Base-by-base conservation (phyloP, 2,329 filamentous ascomycete genomes). In the Phaeomoniella chlamydospora region DNA sequence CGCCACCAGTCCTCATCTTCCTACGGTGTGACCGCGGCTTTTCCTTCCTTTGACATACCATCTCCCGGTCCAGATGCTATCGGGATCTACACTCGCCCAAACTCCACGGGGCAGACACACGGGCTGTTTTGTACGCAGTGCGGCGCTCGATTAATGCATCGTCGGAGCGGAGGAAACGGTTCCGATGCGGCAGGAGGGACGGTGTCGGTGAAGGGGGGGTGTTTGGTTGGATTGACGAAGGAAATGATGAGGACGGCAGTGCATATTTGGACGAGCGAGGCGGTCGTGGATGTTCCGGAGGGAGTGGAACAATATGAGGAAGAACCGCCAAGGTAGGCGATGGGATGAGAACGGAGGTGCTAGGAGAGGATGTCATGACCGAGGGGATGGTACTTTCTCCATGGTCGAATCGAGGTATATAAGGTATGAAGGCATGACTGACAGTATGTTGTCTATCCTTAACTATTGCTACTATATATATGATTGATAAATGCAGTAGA, bases 71-170 rank as follows among this genome's bases (percentile, higher is more conserved):
- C 42, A 14, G 31, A 33, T 19, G 30, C 39, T 3, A 45, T 57
- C 4, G 44, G 49, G 12, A 42, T 37, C 10, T 50, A 48, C 43
- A 78, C 70, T 29, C 67, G 77, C 35, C n/a, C 61, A 64, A 13
- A 78, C 73, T 2, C 54, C 65, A 5, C 68, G 65, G 2, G 76
- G 75, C 1, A 60, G 71, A 16, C 65, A 58, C 0, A 55, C 80
- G 31, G 67, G 75, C 43, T 80, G 74, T 48, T 76, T 78, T 50
- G 81, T 80, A 49, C 81, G 77, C 51, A 73, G 65, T 83, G 79
- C 49, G 78, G 79, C 9, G 77, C 74, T 3, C 61, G 78, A 3
- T 54, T 83, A 29, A 57, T 82, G 34, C 77, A 82, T 55, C n/a
- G n/a, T n/a, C n/a, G n/a, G n/a, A n/a, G n/a, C n/a, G n/a, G n/a